Evolutionary conservation across 1,139 yeast genomes (phyloP), one percentile per base, ranked within the genome.

Genomic region (Candida freyschussii): DNA sequence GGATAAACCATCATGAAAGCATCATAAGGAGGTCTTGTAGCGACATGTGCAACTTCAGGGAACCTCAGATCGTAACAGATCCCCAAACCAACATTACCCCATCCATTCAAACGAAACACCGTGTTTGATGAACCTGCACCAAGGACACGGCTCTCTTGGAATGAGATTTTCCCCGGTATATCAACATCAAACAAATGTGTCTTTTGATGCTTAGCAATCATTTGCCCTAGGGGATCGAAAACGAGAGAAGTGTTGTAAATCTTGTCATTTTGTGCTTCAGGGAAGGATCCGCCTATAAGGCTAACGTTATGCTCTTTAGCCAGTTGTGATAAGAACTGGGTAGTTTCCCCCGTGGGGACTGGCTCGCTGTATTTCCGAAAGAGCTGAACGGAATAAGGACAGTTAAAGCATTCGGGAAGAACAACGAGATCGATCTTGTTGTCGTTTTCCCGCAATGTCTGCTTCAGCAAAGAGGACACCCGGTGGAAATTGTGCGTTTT

Each of bases 1-100:
- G 97, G 97, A 48, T 86, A 87, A 31, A 85, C 67, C 91, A 87
- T 81, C 24, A 93, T 94, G 61, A 86, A 86, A 0, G 95, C 78
- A 39, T 77, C 75, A 10, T 37, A 33, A 16, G 42, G 40, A 17
- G 62, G 53, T 45, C 96, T 71, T 2, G 94, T 78, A 8, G 94
- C 89, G 18, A 81, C 69, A 46, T 78, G 72, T 2, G 96, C 95
- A 44, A 87, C 67, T 57, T 89, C 97, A 0, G 97, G 96, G 64
- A 89, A 89, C 45, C 97, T 67, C 47, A 89, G 76, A 53, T 89
- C 97, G 57, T 89, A 89, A 59, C 96, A 86, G 46, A 89, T 87
- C 7, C 94, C 96, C 36, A 87, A 68, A 1, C 97, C 97, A 20
- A 84, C 75, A 39, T 70, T 78, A 27, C 95, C 95, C 49, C 65